Evolutionary conservation across 257 asterid species (phyloP).

Genomic region (Forsythia suspensa): DNA sequence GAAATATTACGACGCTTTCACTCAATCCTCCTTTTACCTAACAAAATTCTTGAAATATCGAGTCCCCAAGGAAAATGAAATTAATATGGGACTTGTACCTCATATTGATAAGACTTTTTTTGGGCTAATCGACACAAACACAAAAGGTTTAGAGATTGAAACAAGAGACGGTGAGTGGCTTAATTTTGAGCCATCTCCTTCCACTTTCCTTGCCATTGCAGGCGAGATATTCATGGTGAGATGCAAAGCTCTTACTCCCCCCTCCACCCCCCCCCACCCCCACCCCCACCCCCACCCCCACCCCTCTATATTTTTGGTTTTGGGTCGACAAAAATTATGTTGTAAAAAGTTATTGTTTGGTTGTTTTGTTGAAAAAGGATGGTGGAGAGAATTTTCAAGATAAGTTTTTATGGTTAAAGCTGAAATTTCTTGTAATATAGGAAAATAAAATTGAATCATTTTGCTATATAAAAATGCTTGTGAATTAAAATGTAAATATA

Average conservation of each 20-base stretch:
- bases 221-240: conserved; percentile 55
- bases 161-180: conserved; percentile 47
- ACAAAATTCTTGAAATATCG: conserved; percentile 38
- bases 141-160: conserved; percentile 45
- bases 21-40: conserved; percentile 28
- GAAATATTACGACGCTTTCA: conserved; percentile 27
- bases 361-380: too few species aligned
- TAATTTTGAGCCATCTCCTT: conserved; percentile 32
- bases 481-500: too few species aligned
- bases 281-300: too few species aligned
- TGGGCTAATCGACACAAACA: conserved; percentile 36
- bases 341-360: neutral
- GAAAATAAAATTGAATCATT: too few species aligned
- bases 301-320: too few species aligned
- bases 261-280: too few species aligned
- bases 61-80: conserved; percentile 18
- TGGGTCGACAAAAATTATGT: neutral
- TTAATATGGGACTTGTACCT: conserved; percentile 30
- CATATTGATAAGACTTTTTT: conserved; percentile 51
- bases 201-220: conserved; percentile 32
- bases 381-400: neutral
- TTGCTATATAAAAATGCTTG: too few species aligned
- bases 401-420: too few species aligned
- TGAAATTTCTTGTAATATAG: neutral
- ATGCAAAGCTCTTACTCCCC: neutral